Conservation (phyloP, 495 filamentous ascomycete genomes). For the Hapsidospora chrysogenum region DNA sequence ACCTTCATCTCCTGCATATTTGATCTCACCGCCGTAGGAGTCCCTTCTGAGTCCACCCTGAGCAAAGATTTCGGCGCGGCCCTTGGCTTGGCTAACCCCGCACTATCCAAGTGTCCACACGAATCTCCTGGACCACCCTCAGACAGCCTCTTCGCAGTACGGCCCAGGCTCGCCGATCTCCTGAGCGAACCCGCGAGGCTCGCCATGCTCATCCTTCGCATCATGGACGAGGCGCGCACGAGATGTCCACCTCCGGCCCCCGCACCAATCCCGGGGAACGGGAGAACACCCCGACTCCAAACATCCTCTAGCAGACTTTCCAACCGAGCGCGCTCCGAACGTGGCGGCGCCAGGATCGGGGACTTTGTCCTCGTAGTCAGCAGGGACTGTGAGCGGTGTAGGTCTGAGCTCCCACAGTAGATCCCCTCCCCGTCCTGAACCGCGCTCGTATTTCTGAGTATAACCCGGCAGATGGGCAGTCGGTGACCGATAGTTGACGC, state of each 20-base stretch:
- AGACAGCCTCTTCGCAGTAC: too few species aligned
- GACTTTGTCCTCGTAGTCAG: slow-evolving; percentile 42
- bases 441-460: slow-evolving; percentile 78
- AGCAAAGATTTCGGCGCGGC: too few species aligned
- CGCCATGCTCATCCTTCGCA: slow-evolving; percentile 66
- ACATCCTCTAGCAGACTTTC: slow-evolving; percentile 61
- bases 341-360: slow-evolving; percentile 47
- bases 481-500: slow-evolving; percentile 49
- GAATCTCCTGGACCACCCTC: too few species aligned
- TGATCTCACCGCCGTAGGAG: too few species aligned
- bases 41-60: too few species aligned
- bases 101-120: too few species aligned
- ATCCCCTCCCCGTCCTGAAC: slow-evolving; percentile 32
- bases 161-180: too few species aligned
- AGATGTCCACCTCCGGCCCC: slow-evolving; percentile 43
- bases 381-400: slow-evolving; percentile 57
- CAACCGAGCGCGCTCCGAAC: slow-evolving; percentile 60
- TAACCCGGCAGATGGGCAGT: slow-evolving; percentile 50
- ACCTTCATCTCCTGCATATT: too few species aligned
- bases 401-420: slow-evolving; percentile 22
- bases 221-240: slow-evolving; percentile 60
- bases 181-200: slow-evolving; percentile 48
- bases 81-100: too few species aligned
- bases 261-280: slow-evolving; percentile 69
- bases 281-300: slow-evolving; percentile 70